Evolutionary conservation across 169 alveolate species (phyloP).

Genomic region (Plasmodium gaboni): DNA sequence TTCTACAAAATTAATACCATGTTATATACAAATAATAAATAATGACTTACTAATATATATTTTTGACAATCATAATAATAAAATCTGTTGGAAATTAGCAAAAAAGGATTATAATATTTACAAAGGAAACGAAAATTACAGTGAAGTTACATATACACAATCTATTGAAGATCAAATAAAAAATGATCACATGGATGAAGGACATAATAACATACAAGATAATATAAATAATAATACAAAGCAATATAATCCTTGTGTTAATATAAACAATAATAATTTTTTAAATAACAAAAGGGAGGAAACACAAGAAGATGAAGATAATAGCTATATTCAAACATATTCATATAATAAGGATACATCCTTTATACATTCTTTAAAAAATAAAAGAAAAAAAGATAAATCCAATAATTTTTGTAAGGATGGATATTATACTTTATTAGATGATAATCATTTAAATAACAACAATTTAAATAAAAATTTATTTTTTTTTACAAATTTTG

Average conservation of each 20-base stretch:
- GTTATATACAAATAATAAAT: slow-evolving; percentile 59
- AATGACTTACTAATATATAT: slow-evolving; percentile 46
- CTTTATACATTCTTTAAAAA: slow-evolving; percentile 5
- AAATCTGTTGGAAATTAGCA: slow-evolving; percentile 51
- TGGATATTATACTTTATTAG: slow-evolving; percentile 2
- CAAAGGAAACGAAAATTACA: slow-evolving; percentile 6
- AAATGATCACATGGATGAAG: background rate
- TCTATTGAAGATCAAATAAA: background rate
- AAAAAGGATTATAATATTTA: slow-evolving; percentile 37
- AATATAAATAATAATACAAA: background rate
- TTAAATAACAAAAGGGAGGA: slow-evolving; percentile 9
- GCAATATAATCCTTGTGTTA: background rate
- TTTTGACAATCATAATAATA: slow-evolving; percentile 58
- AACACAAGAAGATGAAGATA: background rate
- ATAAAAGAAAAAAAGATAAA: slow-evolving; percentile 19
- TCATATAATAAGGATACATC: slow-evolving; percentile 17
- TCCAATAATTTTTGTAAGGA: background rate
- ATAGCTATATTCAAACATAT: no score
- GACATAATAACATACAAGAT: no score
- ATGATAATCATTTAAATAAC: background rate
- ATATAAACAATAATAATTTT: background rate
- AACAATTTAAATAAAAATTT: slow-evolving; percentile 1
- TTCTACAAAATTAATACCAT: slow-evolving; percentile 38
- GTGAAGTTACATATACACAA: background rate
- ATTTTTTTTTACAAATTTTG: slow-evolving; percentile 18